A percentile compares a stretch with the other conserved stretches of the same genome.
Evolutionary conservation across 1,284 basidiomycete genomes (phyloP).

Genomic region (Cronartium quercuum): DNA sequence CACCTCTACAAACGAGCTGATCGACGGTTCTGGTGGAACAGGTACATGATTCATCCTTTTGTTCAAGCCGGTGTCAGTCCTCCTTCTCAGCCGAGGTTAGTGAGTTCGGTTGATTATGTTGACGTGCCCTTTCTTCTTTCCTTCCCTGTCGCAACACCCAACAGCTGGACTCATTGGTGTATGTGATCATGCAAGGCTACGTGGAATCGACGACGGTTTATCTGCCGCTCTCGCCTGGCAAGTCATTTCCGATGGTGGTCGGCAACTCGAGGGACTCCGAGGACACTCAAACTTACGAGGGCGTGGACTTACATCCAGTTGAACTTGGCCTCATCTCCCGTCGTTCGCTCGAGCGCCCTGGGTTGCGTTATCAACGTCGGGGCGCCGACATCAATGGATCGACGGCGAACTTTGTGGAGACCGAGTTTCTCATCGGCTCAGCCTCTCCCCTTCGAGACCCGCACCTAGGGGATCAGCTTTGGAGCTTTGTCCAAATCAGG

Average conservation of each 20-base stretch:
- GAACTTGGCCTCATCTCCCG: conserved; percentile 54
- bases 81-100: background rate
- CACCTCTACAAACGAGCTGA: conserved; percentile 15
- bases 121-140: background rate
- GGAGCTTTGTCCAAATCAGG: conserved; percentile 78
- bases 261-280: no score
- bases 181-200: conserved; percentile 36
- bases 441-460: conserved; percentile 41
- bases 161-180: conserved; percentile 15
- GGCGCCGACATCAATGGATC: conserved; percentile 54
- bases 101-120: background rate
- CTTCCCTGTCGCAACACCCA: background rate
- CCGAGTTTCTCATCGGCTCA: conserved; percentile 48
- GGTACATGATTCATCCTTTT: conserved; percentile 24
- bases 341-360: conserved; percentile 54
- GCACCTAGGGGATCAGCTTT: conserved; percentile 67
- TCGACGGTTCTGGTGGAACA: conserved; percentile 29
- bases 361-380: conserved; percentile 55
- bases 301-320: conserved; percentile 41
- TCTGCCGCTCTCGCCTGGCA: background rate
- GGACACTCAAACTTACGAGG: background rate
- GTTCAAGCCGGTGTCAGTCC: conserved; percentile 20
- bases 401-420: conserved; percentile 57
- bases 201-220: conserved; percentile 19
- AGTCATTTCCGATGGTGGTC: background rate